A percentile compares a stretch with the other conserved stretches of the same genome.
phyloP scores from a whole-genome alignment of 371 early-diverging fungal species.

The Fennellomyces sp. region DNA sequence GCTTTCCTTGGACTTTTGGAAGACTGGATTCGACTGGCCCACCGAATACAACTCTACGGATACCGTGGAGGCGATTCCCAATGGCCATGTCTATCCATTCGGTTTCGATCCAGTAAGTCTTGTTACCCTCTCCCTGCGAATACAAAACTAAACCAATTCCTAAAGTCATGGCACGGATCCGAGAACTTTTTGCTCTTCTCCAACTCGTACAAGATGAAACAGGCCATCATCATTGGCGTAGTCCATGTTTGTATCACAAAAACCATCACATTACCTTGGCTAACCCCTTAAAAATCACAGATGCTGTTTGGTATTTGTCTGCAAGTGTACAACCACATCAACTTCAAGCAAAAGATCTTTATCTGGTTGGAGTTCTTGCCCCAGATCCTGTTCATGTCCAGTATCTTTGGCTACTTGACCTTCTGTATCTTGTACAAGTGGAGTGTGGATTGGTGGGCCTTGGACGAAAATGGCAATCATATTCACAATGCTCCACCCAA shows the following conservation, averaged over 20 bases:
- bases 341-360: constrained; percentile 83
- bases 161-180: constrained; percentile 91
- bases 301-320: constrained; percentile 97
- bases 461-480: constrained; percentile 66
- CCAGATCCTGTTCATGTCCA: constrained; percentile 92
- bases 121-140: background rate
- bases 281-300: constrained; percentile 21
- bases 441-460: constrained; percentile 87
- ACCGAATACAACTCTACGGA: constrained; percentile 45
- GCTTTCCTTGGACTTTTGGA: constrained; percentile 74
- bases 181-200: constrained; percentile 93
- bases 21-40: constrained; percentile 78
- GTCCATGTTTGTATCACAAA: constrained; percentile 70
- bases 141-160: constrained; percentile 7
- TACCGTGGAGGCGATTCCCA: constrained; percentile 44
- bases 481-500: constrained; percentile 87
- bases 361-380: constrained; percentile 93
- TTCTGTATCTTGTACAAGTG: constrained; percentile 97
- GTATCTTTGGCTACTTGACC: constrained; percentile 96
- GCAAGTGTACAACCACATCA: constrained; percentile 88
- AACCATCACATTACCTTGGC: background rate
- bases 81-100: constrained; percentile 64
- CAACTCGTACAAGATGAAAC: constrained; percentile 99
- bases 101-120: constrained; percentile 80
- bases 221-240: constrained; percentile 97